Evolutionary conservation across 2,329 filamentous ascomycete species (phyloP).

Genomic region (Phialophora tarda): DNA sequence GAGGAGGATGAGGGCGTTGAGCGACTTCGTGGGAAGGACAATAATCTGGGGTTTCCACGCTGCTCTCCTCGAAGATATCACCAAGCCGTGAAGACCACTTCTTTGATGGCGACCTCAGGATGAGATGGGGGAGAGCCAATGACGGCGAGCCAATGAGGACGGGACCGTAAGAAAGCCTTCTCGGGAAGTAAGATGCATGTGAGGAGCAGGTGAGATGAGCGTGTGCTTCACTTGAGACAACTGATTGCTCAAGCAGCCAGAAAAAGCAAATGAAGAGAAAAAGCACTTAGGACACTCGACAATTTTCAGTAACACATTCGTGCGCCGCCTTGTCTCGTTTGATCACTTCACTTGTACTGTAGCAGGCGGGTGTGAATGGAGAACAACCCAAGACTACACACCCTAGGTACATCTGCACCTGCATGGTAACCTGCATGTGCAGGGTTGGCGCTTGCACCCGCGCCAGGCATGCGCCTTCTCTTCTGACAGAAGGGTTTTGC

Average conservation of each 20-base stretch:
- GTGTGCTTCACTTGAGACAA: conserved; percentile 16
- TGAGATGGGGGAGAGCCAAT: conserved; percentile 1
- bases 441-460: background rate
- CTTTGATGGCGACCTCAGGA: background rate
- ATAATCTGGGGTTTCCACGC: background rate
- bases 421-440: conserved; percentile 10
- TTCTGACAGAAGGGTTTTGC: background rate
- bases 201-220: conserved; percentile 6
- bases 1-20: background rate
- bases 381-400: background rate
- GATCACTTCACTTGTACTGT: background rate
- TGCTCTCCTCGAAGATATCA: conserved; percentile 10
- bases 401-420: conserved; percentile 3
- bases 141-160: conserved; percentile 14
- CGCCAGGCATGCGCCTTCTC: conserved; percentile 1
- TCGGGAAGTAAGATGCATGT: conserved; percentile 5
- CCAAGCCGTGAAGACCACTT: conserved; percentile 6
- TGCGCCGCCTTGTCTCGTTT: conserved; percentile 8
- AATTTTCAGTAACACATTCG: conserved; percentile 8
- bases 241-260: conserved; percentile 16
- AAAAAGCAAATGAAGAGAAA: conserved; percentile 17
- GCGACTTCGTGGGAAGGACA: background rate
- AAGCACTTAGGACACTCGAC: conserved; percentile 15
- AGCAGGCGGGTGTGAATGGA: background rate
- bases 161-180: conserved; percentile 1